A percentile compares a stretch with the other conserved stretches of the same genome.
Evolutionary conservation across 1,139 yeast species (phyloP).

Genomic region (Magnusiomyces magnusii): DNA sequence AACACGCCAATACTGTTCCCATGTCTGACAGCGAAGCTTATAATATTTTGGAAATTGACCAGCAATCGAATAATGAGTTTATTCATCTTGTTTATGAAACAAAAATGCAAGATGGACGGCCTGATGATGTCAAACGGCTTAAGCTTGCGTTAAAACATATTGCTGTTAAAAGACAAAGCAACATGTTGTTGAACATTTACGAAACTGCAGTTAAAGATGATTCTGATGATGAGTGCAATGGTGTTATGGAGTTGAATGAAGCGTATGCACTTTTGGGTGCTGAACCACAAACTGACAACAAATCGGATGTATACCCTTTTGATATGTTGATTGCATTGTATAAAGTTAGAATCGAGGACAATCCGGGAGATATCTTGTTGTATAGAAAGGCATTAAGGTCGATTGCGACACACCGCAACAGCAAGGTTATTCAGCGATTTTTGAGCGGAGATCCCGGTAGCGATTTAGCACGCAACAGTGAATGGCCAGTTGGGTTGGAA

Average conservation of each 20-base stretch:
- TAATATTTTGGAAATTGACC: constrained; percentile 18
- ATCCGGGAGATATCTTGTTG: constrained; percentile 27
- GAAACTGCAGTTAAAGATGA: constrained; percentile 21
- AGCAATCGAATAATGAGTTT: constrained; percentile 11
- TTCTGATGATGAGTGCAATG: constrained; percentile 38
- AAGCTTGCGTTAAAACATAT: constrained; percentile 50
- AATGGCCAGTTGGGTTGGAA: constrained; percentile 50
- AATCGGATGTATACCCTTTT: constrained; percentile 4
- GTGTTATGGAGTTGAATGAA: constrained; percentile 49
- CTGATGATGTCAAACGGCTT: constrained; percentile 6
- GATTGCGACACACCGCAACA: constrained; percentile 25
- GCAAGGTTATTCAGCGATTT: constrained; percentile 23
- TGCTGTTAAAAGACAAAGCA: constrained; percentile 48
- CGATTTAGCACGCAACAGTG: constrained; percentile 9
- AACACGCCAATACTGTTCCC: constrained; percentile 49
- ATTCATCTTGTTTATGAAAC: constrained; percentile 15
- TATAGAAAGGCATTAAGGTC: constrained; percentile 32
- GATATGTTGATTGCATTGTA: constrained; percentile 23
- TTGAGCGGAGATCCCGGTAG: constrained; percentile 19
- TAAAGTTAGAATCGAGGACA: constrained; percentile 30
- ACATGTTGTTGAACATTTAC: constrained; percentile 31
- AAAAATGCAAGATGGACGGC: constrained; percentile 11
- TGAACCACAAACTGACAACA: neutral
- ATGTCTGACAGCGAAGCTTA: constrained; percentile 51
- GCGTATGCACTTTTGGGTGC: neutral